Evolutionary conservation across 345 rosid genomes (phyloP).

Genomic region (Rhodamnia rubescens): DNA sequence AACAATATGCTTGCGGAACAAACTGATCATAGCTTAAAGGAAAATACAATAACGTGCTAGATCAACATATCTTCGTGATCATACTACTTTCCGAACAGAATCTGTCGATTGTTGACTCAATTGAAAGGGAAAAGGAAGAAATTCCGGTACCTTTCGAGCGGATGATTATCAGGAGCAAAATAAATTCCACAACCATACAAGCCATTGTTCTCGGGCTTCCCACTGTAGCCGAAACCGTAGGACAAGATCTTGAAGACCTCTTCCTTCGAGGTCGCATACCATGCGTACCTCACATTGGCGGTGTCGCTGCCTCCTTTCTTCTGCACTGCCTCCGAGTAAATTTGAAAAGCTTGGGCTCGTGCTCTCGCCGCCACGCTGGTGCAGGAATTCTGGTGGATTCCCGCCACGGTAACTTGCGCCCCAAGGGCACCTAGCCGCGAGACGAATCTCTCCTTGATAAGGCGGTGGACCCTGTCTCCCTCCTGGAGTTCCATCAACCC

Average conservation of each 20-base stretch:
- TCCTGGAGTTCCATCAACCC: constrained; percentile 28
- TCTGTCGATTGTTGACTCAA: neutral
- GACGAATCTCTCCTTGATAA: constrained; percentile 31
- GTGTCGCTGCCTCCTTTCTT: constrained; percentile 35
- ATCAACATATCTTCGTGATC: neutral
- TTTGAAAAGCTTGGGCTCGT: constrained; percentile 41
- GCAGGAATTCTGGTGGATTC: constrained; percentile 33
- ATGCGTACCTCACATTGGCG: constrained; percentile 54
- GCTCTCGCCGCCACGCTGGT: constrained; percentile 28
- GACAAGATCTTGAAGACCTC: constrained; percentile 35
- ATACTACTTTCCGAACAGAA: neutral
- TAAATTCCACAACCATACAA: constrained; percentile 60
- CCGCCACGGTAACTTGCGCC: constrained; percentile 20
- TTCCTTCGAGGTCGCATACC: constrained; percentile 44
- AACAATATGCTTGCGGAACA: neutral
- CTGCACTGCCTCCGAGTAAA: constrained; percentile 46
- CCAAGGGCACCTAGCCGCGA: constrained; percentile 33
- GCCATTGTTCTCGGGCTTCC: constrained; percentile 18
- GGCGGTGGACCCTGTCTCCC: constrained; percentile 39
- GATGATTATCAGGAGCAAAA: constrained; percentile 51
- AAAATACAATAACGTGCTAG: neutral
- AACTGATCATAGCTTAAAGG: neutral
- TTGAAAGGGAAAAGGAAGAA: neutral
- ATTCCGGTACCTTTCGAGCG: constrained; percentile 46
- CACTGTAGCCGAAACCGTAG: constrained; percentile 41